Percentiles rank a stretch among this genome's conserved stretches.
These are phyloP conservation scores for Castanospermum australe DNA, from an alignment of 306 rosid genomes.

Conservation along the genomic window DNA sequence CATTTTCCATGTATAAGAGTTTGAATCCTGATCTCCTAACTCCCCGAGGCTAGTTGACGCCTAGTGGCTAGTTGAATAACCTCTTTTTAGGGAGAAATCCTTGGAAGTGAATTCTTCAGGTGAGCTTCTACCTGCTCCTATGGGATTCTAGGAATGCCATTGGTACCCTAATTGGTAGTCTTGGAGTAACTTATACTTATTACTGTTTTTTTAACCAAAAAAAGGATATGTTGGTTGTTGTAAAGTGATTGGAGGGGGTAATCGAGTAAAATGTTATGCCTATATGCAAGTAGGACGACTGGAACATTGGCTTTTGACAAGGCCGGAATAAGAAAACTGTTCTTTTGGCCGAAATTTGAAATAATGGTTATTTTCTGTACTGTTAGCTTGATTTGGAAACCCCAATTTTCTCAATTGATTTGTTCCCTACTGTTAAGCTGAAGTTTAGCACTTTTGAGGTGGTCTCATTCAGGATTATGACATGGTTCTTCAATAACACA, in stretches of 20 bases:
- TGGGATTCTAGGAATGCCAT: too few species aligned
- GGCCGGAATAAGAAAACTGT: neutral
- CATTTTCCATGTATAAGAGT: too few species aligned
- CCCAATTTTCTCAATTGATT: neutral
- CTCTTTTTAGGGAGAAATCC: too few species aligned
- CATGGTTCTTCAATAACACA: neutral
- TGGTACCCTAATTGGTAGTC: too few species aligned
- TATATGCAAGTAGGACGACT: neutral
- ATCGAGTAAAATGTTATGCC: neutral
- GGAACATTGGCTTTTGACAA: neutral
- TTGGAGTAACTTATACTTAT: too few species aligned
- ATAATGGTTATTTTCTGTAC: neutral
- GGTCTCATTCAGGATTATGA: neutral
- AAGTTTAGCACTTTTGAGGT: neutral
- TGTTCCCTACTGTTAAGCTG: neutral
- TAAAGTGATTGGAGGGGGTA: neutral
- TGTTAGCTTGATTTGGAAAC: neutral
- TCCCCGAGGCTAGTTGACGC: too few species aligned
- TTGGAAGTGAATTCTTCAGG: too few species aligned
- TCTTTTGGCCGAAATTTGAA: neutral
- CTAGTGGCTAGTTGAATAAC: too few species aligned
- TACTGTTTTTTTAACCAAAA: too few species aligned
- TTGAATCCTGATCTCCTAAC: too few species aligned
- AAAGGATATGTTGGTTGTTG: neutral
- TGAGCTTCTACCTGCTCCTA: too few species aligned